phyloP scores from a whole-genome alignment of 2,329 filamentous ascomycete species.

The Sarocladium kiliense region DNA sequence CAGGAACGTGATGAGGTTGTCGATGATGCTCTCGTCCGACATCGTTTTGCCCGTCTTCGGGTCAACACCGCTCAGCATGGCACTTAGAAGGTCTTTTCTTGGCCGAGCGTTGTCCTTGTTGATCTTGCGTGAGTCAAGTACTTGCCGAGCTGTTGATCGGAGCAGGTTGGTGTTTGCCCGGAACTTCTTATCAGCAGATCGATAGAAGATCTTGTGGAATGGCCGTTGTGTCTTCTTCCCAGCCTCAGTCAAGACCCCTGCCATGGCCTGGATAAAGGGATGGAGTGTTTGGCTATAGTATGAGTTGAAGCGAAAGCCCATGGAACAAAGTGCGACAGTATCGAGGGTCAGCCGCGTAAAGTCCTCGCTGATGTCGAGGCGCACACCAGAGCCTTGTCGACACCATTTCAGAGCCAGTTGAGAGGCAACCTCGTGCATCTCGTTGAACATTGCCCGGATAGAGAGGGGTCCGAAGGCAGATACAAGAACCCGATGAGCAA shows the following conservation, averaged over 20 bases:
- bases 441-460: constrained; percentile 62
- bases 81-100: constrained; percentile 63
- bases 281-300: constrained; percentile 66
- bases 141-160: constrained; percentile 35
- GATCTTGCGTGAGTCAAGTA: constrained; percentile 43
- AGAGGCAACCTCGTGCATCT: constrained; percentile 62
- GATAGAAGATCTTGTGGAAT: neutral
- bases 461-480: constrained; percentile 66
- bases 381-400: constrained; percentile 50
- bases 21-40: constrained; percentile 52
- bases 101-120: constrained; percentile 43
- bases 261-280: constrained; percentile 64
- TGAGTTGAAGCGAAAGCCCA: constrained; percentile 69
- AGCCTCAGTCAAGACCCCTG: constrained; percentile 49
- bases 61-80: constrained; percentile 60
- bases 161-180: constrained; percentile 37
- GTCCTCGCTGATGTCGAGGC: constrained; percentile 59
- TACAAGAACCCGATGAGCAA: constrained; percentile 60
- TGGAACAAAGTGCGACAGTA: constrained; percentile 65
- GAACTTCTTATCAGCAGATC: neutral
- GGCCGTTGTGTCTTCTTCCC: constrained; percentile 31
- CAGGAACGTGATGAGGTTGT: constrained; percentile 68
- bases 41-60: constrained; percentile 58
- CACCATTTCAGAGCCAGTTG: constrained; percentile 67
- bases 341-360: constrained; percentile 71